These are phyloP conservation scores for Talaromyces liani DNA, from an alignment of 495 filamentous ascomycete species.

Conservation along the genomic window DNA sequence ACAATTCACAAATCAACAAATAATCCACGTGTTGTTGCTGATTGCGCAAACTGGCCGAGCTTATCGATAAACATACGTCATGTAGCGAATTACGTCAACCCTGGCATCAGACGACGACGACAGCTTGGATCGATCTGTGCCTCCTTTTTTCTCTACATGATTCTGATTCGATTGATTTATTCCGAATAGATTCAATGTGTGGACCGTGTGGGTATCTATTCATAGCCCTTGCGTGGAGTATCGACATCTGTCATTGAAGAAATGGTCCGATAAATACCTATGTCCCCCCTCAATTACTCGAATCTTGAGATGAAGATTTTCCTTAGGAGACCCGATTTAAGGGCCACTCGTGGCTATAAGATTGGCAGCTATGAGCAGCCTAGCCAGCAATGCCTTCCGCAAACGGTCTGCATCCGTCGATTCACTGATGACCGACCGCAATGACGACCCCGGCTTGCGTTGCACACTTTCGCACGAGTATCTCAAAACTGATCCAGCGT, in stretches of 20 bases:
- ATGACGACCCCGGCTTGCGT: background rate
- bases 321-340: background rate
- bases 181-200: too few species aligned
- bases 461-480: conserved; percentile 2
- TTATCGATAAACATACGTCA: conserved; percentile 4
- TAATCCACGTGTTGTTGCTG: background rate
- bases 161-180: too few species aligned
- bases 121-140: background rate
- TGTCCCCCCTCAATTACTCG: background rate
- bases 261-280: background rate
- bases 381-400: background rate
- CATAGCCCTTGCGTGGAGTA: too few species aligned
- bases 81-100: background rate
- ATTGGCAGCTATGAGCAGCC: background rate
- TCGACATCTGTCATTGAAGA: background rate
- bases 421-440: background rate
- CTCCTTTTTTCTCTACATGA: too few species aligned
- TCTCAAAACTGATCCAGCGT: conserved; percentile 18
- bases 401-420: background rate
- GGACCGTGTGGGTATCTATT: too few species aligned
- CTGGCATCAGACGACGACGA: background rate
- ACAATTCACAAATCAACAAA: too few species aligned
- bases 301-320: background rate
- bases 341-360: background rate
- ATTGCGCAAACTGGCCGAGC: background rate